Evolutionary conservation across 352 stramenopile genomes (phyloP).

Genomic region (Pythium aphanidermatum): DNA sequence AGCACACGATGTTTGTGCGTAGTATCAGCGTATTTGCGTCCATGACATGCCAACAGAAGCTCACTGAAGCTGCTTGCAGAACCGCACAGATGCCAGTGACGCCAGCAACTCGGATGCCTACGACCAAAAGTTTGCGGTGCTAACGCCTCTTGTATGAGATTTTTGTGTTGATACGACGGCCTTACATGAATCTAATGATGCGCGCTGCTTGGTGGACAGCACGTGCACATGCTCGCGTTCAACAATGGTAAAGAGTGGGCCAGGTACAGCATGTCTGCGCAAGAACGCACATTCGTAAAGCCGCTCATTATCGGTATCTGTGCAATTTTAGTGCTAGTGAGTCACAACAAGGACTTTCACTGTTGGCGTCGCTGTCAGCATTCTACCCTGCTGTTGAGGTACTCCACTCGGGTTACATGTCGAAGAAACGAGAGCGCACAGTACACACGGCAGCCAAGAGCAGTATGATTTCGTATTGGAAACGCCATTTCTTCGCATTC

Average conservation of each 20-base stretch:
- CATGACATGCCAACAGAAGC: no score
- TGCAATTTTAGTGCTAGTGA: conserved; percentile 51
- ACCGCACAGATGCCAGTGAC: conserved; percentile 49
- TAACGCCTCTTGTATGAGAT: conserved; percentile 53
- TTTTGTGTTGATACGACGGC: background rate
- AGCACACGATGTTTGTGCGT: conserved; percentile 56
- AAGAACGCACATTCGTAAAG: background rate
- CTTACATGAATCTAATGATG: background rate
- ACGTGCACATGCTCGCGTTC: conserved; percentile 70
- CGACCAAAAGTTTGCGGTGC: conserved; percentile 72
- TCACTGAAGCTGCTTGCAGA: conserved; percentile 21
- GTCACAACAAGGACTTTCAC: conserved; percentile 69
- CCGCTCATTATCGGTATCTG: background rate
- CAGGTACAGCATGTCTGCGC: no score
- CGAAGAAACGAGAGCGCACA: conserved; percentile 68
- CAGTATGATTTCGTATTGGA: conserved; percentile 84
- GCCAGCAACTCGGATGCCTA: conserved; percentile 32
- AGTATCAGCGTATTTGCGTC: no score
- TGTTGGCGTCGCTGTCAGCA: conserved; percentile 63
- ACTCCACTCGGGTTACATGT: conserved; percentile 66
- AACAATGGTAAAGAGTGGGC: conserved; percentile 65
- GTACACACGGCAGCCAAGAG: conserved; percentile 48
- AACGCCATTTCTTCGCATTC: conserved; percentile 77
- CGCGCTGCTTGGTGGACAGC: conserved; percentile 19
- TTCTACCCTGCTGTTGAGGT: conserved; percentile 72